Base-by-base conservation (phyloP, 2,329 filamentous ascomycete genomes). In the Incumbomyces lentus region DNA sequence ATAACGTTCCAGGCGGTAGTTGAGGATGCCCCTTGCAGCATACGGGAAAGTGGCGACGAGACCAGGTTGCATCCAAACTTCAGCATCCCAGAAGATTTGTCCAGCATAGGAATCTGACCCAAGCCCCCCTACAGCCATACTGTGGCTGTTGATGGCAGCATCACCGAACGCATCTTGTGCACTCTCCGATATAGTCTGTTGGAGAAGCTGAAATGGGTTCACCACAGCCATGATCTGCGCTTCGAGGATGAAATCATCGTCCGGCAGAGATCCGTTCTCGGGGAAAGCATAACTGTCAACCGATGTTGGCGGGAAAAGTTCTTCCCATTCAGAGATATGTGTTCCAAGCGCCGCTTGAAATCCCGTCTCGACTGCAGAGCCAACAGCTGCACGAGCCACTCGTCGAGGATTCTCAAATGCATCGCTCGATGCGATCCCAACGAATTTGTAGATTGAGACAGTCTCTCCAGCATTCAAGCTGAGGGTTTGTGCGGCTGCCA, bases 21-120 rank as follows among this genome's bases (percentile, higher is more conserved):
- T 78, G 46, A 76, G 74, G 49, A 85, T 78, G 19, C 80, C 74
- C 56, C 77, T 73, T 3, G 75, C 74, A 44, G 76, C 73, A 49
- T 76, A 67, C 1, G 82, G 82, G 56, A 80, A 78, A 1, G 79
- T 72, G 1, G 80, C 69, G 12, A 81, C 76, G 8, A 85, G 62
- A 7, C 80, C 80, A 4, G 81, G 81, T 29, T 79, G 75, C 75
- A 82, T 82, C 78, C 79, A 83, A 3, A 81, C 68, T 59, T 81
- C 78, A 12, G 75, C 73, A 62, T 81, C 78, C 78, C 78, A 82
- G 58, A 81, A 81, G n/a, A 81, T 69, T 32, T 72, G 64, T 0
- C 81, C 81, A 17, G 69, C 82, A 54, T 86, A 86, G 6, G 76
- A 81, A 52, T 83, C 79, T 4, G 79, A 81, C 0, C 72, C 75